These are phyloP conservation scores for Solanum chaucha DNA, from an alignment of 257 asterid genomes.

Conservation along the genomic window DNA sequence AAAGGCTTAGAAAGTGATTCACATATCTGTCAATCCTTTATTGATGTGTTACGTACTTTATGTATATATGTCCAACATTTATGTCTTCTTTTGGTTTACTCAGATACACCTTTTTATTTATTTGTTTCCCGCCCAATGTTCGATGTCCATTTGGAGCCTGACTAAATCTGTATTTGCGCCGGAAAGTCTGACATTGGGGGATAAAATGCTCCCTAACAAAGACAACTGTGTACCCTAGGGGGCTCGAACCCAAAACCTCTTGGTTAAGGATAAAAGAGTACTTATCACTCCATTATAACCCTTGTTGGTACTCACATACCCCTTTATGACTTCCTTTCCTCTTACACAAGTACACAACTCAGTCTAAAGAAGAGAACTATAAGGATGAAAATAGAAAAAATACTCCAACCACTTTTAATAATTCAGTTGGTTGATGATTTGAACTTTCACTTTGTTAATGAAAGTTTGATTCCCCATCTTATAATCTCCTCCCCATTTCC, in stretches of 20 bases:
- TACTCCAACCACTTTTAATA: neutral
- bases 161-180: too few relatives aligned
- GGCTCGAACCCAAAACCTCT: too few relatives aligned
- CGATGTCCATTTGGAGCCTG: too few relatives aligned
- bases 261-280: too few relatives aligned
- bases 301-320: neutral
- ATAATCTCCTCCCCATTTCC: neutral
- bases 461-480: too few relatives aligned
- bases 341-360: neutral
- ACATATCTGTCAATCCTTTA: neutral
- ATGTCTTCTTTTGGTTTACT: neutral
- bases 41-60: neutral
- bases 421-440: neutral
- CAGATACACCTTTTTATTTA: neutral
- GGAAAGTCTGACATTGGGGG: too few relatives aligned
- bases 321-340: neutral
- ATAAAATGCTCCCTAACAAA: too few relatives aligned
- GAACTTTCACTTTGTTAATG: neutral
- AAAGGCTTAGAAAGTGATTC: slow-evolving; percentile 33
- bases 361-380: neutral
- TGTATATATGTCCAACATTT: neutral
- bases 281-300: too few relatives aligned
- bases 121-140: too few relatives aligned
- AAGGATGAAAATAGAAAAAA: neutral
- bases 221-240: fast-evolving